Conservation (phyloP, 768 basidiomycete genomes). For the Suillus subalutaceus region DNA sequence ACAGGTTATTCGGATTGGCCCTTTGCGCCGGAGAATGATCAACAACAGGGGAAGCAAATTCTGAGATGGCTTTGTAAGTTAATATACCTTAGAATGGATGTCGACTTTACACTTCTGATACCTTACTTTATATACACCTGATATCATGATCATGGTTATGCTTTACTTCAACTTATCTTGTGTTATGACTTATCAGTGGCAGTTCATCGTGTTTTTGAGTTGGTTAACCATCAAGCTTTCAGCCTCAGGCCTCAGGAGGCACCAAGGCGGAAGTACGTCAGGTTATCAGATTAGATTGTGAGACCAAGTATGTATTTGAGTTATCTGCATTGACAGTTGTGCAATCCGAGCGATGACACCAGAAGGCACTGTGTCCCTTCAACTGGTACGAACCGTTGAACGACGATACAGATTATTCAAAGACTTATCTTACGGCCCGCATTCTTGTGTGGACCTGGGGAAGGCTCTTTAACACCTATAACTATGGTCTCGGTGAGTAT, state of each 20-base stretch:
- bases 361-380: neutral
- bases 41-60: neutral
- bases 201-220: no score
- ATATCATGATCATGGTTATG: no score
- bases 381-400: neutral
- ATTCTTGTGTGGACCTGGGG: neutral
- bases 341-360: no score
- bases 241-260: no score
- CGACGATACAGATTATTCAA: no score
- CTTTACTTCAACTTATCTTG: no score
- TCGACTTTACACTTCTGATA: no score
- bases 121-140: no score
- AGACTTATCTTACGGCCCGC: neutral
- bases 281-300: neutral
- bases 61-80: neutral
- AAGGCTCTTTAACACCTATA: neutral
- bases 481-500: no score
- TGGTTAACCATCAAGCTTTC: no score
- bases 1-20: conserved; percentile 34
- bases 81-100: neutral
- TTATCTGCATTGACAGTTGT: neutral
- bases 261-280: neutral
- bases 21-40: conserved; percentile 20
- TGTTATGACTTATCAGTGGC: no score
- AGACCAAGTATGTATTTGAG: no score